These are phyloP conservation scores for Teunomyces cretensis DNA, from an alignment of 805 yeast genomes.

Conservation along the genomic window DNA sequence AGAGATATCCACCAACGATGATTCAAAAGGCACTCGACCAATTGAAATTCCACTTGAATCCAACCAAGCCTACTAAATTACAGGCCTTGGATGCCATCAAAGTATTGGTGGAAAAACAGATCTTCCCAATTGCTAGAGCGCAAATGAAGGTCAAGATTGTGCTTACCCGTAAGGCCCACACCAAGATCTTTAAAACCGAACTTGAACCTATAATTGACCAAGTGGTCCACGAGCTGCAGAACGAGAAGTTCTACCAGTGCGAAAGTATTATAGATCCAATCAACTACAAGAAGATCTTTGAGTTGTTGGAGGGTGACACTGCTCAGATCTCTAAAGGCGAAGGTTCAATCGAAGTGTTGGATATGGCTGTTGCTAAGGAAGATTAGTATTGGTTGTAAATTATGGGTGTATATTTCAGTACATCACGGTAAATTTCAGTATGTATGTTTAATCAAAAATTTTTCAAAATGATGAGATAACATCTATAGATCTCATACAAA, in stretches of 20 bases:
- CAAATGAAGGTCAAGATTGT: slow-evolving; percentile 82
- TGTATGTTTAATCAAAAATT: slow-evolving; percentile 8
- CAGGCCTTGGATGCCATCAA: slow-evolving; percentile 93
- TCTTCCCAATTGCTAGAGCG: slow-evolving; percentile 92
- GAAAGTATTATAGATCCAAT: slow-evolving; percentile 84
- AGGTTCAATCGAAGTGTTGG: slow-evolving; percentile 79
- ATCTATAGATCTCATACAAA: slow-evolving; percentile 1
- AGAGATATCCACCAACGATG: slow-evolving; percentile 93
- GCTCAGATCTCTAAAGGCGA: slow-evolving; percentile 48
- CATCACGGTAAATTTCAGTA: slow-evolving; percentile 1
- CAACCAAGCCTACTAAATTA: slow-evolving; percentile 73
- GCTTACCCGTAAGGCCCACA: slow-evolving; percentile 53
- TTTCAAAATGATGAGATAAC: slow-evolving; percentile 9
- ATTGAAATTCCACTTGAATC: slow-evolving; percentile 73
- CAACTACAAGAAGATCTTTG: slow-evolving; percentile 68
- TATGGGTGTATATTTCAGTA: slow-evolving; percentile 2
- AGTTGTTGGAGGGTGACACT: slow-evolving; percentile 50
- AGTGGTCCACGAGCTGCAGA: slow-evolving; percentile 40
- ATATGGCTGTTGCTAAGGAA: slow-evolving; percentile 81
- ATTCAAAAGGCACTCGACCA: slow-evolving; percentile 81
- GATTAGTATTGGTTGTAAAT: not conserved
- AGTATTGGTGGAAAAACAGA: slow-evolving; percentile 69
- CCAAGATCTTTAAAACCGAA: slow-evolving; percentile 32
- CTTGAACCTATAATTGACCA: slow-evolving; percentile 35
- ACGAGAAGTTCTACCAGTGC: slow-evolving; percentile 41